Evolutionary conservation across 2,329 filamentous ascomycete species (phyloP), one percentile per base, ranked within the genome.

Genomic region (Chaetoscypha palmicola): DNA sequence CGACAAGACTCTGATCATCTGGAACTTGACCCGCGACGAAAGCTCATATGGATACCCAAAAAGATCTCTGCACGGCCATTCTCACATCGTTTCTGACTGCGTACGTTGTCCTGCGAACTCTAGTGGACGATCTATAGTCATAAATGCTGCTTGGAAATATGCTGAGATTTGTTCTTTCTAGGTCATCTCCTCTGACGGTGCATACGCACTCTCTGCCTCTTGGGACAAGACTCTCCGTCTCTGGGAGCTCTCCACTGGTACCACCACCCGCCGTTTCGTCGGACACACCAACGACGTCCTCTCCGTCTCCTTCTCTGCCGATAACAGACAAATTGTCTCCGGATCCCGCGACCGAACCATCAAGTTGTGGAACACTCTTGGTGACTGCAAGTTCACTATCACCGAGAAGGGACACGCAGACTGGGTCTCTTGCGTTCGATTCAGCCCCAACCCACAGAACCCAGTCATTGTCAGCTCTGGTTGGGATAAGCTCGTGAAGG

Each of bases 311-410:
- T 98, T 98, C 86, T 97, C 92, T 64, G 92, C 92, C 81, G 92
- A 98, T 80, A 97, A 97, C 86, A 86, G 92, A 69, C 92, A 97
- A 81, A 97, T 98, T 73, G 92, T 97, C 65, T 97, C 92, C 59
- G 92, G 90, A 60, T 97, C 92, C 57, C 90, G 92, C 71, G 92
- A 98, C 79, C 85, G 89, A 70, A 88, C 86, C 67, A 97, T 98
- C 81, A 98, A 97, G 87, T 84, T 98, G 65, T 98, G 92, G 92
- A 98, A 98, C 81, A 98, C 92, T 64, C 88, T 98, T 59, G 92
- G 92, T 74, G 92, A 98, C 83, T 98, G 92, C 90, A 98, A 98
- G 81, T 98, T 83, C 84, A 98, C 91, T 77, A 97, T 98, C 79
- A 94, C 88, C 74, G 92, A 98, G 70, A 98, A 98, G 86, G 92